phyloP scores from a whole-genome alignment of 768 basidiomycete genomes.

The Xanthoconium purpureum region DNA sequence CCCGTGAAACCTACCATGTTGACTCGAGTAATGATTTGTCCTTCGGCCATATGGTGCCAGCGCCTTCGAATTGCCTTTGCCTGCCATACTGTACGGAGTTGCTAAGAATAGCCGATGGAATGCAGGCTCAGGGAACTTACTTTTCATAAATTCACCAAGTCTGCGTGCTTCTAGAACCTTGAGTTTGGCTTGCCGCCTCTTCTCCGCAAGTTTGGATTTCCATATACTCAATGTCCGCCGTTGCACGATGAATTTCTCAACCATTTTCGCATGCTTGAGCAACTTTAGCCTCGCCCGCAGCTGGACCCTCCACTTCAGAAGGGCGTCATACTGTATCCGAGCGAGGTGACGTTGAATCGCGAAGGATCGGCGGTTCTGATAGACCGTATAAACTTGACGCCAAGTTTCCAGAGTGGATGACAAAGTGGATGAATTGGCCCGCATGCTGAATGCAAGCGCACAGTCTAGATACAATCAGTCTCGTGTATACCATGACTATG shows the following conservation, averaged over 20 bases:
- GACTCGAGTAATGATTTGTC: slow-evolving; percentile 37
- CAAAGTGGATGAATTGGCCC: slow-evolving; percentile 40
- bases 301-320: slow-evolving; percentile 55
- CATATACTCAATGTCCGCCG: slow-evolving; percentile 49
- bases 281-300: slow-evolving; percentile 49
- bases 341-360: slow-evolving; percentile 41
- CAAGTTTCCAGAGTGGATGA: slow-evolving; percentile 43
- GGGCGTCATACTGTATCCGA: slow-evolving; percentile 40
- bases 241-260: slow-evolving; percentile 48
- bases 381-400: slow-evolving; percentile 40
- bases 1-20: slow-evolving; percentile 37
- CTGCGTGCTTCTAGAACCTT: slow-evolving; percentile 40
- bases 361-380: slow-evolving; percentile 45
- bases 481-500: neutral
- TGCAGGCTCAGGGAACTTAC: slow-evolving; percentile 28
- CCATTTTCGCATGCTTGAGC: slow-evolving; percentile 52
- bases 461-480: slow-evolving; percentile 35
- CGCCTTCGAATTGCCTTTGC: slow-evolving; percentile 36
- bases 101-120: slow-evolving; percentile 4
- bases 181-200: slow-evolving; percentile 43
- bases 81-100: slow-evolving; percentile 45
- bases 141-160: slow-evolving; percentile 28
- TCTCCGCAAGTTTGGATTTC: slow-evolving; percentile 45
- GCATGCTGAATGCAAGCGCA: slow-evolving; percentile 49
- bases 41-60: slow-evolving; percentile 44